Conservation (phyloP, 2,329 filamentous ascomycete species). For the Colletotrichum shisoi region DNA sequence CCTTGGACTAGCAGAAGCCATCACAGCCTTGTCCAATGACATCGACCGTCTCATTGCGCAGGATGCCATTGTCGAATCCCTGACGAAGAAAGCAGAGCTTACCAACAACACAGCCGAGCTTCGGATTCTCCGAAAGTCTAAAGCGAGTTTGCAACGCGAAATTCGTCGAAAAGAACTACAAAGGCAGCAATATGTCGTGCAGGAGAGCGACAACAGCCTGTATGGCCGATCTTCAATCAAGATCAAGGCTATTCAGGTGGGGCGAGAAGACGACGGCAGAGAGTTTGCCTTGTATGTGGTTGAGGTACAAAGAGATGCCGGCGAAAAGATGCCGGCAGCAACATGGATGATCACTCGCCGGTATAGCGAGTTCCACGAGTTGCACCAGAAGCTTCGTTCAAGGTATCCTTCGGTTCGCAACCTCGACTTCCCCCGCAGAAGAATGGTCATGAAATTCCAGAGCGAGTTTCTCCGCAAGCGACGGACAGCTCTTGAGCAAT, state of each 20-base stretch:
- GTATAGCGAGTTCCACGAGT: slow-evolving; percentile 96
- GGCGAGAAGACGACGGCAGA: slow-evolving; percentile 87
- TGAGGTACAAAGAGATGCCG: slow-evolving; percentile 87
- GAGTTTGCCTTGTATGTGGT: slow-evolving; percentile 94
- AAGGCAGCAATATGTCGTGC: slow-evolving; percentile 93
- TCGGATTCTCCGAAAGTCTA: slow-evolving; percentile 90
- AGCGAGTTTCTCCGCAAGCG: slow-evolving; percentile 94
- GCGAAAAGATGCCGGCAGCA: slow-evolving; percentile 95
- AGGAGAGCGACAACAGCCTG: slow-evolving; percentile 96
- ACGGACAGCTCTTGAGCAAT: slow-evolving; percentile 81
- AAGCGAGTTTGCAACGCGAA: slow-evolving; percentile 89
- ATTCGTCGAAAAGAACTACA: slow-evolving; percentile 94
- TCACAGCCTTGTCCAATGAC: slow-evolving; percentile 84
- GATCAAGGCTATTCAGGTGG: slow-evolving; percentile 93
- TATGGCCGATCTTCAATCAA: slow-evolving; percentile 89
- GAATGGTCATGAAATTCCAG: slow-evolving; percentile 95
- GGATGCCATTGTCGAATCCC: slow-evolving; percentile 87
- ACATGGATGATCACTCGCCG: slow-evolving; percentile 91
- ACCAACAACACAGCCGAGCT: slow-evolving; percentile 97
- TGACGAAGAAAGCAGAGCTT: slow-evolving; percentile 92
- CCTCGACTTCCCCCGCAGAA: slow-evolving; percentile 88
- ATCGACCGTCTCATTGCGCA: slow-evolving; percentile 89
- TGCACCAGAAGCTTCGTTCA: slow-evolving; percentile 86
- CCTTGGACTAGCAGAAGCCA: slow-evolving; percentile 90
- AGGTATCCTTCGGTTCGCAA: slow-evolving; percentile 87